phyloP scores from a whole-genome alignment of 2,329 filamentous ascomycete species.

The Aspergillus sp. region DNA sequence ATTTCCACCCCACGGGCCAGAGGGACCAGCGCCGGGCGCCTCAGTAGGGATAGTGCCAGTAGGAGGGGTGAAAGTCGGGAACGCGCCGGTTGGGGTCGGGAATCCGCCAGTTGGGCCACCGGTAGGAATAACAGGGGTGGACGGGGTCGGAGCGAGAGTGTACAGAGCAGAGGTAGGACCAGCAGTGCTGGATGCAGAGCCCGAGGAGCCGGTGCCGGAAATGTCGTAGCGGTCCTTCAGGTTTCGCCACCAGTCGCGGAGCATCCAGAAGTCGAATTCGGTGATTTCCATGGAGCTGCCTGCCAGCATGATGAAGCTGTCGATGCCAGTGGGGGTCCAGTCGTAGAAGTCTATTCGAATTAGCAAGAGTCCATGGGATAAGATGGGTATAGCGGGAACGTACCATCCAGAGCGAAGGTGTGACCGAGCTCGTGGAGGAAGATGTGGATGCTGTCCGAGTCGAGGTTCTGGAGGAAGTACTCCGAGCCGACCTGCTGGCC shows the following conservation, averaged over 20 bases:
- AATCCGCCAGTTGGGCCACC: background rate
- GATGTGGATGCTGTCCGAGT: constrained; percentile 15
- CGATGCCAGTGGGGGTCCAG: constrained; percentile 15
- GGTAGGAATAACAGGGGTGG: background rate
- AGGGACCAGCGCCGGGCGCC: background rate
- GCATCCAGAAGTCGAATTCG: constrained; percentile 18
- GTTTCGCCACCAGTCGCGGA: constrained; percentile 19
- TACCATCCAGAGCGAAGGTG: constrained; percentile 18
- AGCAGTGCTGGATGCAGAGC: background rate
- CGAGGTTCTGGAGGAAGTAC: constrained; percentile 16
- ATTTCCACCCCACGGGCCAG: background rate
- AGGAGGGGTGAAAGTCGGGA: background rate
- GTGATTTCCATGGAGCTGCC: constrained; percentile 17
- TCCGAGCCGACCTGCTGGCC: constrained; percentile 16
- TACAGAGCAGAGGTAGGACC: background rate
- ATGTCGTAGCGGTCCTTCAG: constrained; percentile 16
- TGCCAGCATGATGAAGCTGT: constrained; percentile 18
- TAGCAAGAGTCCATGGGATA: background rate
- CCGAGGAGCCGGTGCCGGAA: background rate
- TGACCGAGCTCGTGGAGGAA: constrained; percentile 19
- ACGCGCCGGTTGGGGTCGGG: background rate
- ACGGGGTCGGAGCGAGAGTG: background rate
- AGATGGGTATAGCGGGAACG: background rate
- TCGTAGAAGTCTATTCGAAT: constrained; percentile 15
- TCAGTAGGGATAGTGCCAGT: background rate